Percentiles rank a stretch among this genome's conserved stretches.
These are phyloP conservation scores for Lepidium campestre DNA, from an alignment of 441 rosid genomes.

Conservation along the genomic window DNA sequence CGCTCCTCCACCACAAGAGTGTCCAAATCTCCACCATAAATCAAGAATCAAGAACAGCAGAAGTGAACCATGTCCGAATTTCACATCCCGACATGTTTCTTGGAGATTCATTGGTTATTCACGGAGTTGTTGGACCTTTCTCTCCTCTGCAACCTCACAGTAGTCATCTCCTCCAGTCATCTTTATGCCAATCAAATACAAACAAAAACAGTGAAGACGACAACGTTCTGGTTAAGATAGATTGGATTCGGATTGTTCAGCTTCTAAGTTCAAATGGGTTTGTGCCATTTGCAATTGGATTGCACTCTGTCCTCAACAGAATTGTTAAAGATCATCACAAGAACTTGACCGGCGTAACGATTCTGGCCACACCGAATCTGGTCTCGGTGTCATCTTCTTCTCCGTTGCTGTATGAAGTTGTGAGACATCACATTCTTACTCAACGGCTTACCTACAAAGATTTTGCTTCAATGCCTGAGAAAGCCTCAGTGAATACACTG, in stretches of 20 bases:
- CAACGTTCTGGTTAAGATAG: constrained; percentile 25
- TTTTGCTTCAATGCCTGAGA: constrained; percentile 43
- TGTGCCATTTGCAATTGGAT: constrained; percentile 60
- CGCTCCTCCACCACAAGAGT: constrained; percentile 46
- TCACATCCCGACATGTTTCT: constrained; percentile 70
- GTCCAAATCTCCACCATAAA: constrained; percentile 43
- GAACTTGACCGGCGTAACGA: constrained; percentile 46
- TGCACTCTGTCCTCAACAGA: constrained; percentile 57
- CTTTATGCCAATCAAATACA: constrained; percentile 32
- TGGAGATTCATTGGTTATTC: constrained; percentile 50
- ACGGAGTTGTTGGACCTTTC: constrained; percentile 66
- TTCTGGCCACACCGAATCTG: constrained; percentile 60
- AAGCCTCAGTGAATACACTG: constrained; percentile 37
- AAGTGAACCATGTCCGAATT: constrained; percentile 53
- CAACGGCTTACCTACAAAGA: constrained; percentile 35
- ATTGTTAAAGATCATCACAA: constrained; percentile 41
- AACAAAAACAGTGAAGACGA: constrained; percentile 9
- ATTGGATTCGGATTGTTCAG: constrained; percentile 54
- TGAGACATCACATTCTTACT: constrained; percentile 53
- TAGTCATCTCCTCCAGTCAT: constrained; percentile 34
- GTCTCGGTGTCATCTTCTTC: constrained; percentile 42
- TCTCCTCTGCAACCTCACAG: constrained; percentile 30
- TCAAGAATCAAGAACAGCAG: constrained; percentile 29
- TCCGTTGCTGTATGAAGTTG: constrained; percentile 43
- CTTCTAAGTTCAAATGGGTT: constrained; percentile 58